Evolutionary conservation across 176 grass and related monocot genomes (phyloP).

Genomic region (Paspalum vaginatum): DNA sequence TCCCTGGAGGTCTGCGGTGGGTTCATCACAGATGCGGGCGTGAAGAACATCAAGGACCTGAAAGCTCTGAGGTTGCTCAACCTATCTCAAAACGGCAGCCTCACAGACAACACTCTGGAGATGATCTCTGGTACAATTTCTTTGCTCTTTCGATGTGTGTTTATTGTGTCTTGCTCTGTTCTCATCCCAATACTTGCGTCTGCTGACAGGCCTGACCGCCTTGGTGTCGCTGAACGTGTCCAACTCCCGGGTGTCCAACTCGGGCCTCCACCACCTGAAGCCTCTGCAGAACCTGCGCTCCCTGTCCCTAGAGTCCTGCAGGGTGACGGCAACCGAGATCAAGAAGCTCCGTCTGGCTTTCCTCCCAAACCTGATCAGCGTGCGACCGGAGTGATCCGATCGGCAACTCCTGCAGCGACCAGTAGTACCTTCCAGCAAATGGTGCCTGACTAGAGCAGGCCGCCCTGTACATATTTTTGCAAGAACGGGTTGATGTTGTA

Average conservation of each 20-base stretch:
- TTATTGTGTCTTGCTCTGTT: background rate
- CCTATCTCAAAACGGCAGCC: slow-evolving; percentile 82
- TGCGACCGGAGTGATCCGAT: slow-evolving; percentile 60
- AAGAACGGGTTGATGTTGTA: slow-evolving; percentile 1
- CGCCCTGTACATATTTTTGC: slow-evolving; percentile 29
- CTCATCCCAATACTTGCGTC: background rate
- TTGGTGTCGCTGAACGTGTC: slow-evolving; percentile 82
- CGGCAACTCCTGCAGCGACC: background rate
- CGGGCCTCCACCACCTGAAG: slow-evolving; percentile 82
- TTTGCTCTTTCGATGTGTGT: background rate
- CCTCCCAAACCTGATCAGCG: slow-evolving; percentile 76
- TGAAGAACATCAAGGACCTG: slow-evolving; percentile 98
- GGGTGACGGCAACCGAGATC: slow-evolving; percentile 77
- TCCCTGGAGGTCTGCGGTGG: slow-evolving; percentile 91
- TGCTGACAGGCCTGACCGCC: slow-evolving; percentile 69
- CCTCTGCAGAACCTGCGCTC: slow-evolving; percentile 71
- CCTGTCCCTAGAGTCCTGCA: slow-evolving; percentile 81
- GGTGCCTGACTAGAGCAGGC: slow-evolving; percentile 21
- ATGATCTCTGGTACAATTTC: slow-evolving; percentile 63
- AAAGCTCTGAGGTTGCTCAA: slow-evolving; percentile 75
- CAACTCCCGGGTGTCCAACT: slow-evolving; percentile 75
- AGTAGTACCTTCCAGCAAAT: slow-evolving; percentile 32
- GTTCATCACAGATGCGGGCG: slow-evolving; percentile 74
- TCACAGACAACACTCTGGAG: slow-evolving; percentile 85
- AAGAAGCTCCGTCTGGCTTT: slow-evolving; percentile 80